These are phyloP conservation scores for Blastomyces gilchristii DNA, from an alignment of 2,329 filamentous ascomycete species.

Conservation along the genomic window DNA sequence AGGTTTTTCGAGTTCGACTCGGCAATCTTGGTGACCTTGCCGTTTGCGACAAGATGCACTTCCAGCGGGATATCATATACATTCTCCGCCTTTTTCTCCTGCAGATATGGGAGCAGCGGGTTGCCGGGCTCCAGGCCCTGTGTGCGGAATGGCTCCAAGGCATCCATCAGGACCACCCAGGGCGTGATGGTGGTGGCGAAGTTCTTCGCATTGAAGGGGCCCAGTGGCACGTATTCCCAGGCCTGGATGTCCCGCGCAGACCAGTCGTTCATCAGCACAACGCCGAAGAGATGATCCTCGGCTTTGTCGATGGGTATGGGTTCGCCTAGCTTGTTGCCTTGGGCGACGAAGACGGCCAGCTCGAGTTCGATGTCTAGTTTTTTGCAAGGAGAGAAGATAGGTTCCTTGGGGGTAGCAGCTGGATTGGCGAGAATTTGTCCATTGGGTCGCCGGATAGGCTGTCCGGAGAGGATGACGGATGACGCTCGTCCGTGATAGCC, in stretches of 20 bases:
- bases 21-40: slow-evolving; percentile 46
- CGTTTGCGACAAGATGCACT: slow-evolving; percentile 45
- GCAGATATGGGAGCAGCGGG: slow-evolving; percentile 52
- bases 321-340: slow-evolving; percentile 53
- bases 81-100: slow-evolving; percentile 48
- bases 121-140: slow-evolving; percentile 46
- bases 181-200: slow-evolving; percentile 68
- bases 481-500: slow-evolving; percentile 73
- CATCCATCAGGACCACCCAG: slow-evolving; percentile 69
- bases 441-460: slow-evolving; percentile 59
- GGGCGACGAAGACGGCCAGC: slow-evolving; percentile 63
- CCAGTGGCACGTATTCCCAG: slow-evolving; percentile 75
- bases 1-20: slow-evolving; percentile 55
- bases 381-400: slow-evolving; percentile 53
- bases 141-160: slow-evolving; percentile 57
- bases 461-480: slow-evolving; percentile 64
- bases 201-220: slow-evolving; percentile 76
- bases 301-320: slow-evolving; percentile 55
- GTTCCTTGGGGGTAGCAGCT: slow-evolving; percentile 49
- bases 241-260: slow-evolving; percentile 71
- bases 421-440: slow-evolving; percentile 64
- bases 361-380: slow-evolving; percentile 73
- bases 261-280: slow-evolving; percentile 82
- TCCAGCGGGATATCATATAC: slow-evolving; percentile 61
- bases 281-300: slow-evolving; percentile 62